Evolutionary conservation across 495 filamentous ascomycete genomes (phyloP).

Genomic region (Bacidia gigantensis): DNA sequence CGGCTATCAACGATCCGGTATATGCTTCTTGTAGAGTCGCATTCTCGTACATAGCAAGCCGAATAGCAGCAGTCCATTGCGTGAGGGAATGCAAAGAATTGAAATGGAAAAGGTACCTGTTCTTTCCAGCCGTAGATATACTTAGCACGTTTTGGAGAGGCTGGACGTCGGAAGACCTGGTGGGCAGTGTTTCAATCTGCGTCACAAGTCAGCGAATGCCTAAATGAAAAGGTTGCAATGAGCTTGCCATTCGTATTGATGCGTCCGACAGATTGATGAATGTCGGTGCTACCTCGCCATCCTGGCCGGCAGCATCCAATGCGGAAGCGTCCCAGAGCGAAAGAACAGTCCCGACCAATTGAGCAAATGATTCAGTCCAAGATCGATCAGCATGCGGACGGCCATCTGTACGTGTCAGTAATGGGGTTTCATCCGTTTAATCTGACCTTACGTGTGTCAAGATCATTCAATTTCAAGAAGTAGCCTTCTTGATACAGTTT

Average conservation of each 20-base stretch:
- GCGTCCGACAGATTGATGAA: constrained; percentile 97
- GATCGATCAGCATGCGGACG: constrained; percentile 71
- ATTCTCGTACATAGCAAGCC: constrained; percentile 90
- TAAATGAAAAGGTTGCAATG: neutral
- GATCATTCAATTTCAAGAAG: constrained; percentile 87
- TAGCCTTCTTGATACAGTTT: constrained; percentile 97
- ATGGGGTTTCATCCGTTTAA: constrained; percentile 5
- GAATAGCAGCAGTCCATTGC: constrained; percentile 92
- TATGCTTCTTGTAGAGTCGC: constrained; percentile 90
- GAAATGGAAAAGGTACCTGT: constrained; percentile 91
- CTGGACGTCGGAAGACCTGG: constrained; percentile 55
- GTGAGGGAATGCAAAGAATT: constrained; percentile 84
- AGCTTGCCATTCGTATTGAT: constrained; percentile 81
- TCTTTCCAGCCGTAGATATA: constrained; percentile 86
- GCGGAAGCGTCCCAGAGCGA: constrained; percentile 93
- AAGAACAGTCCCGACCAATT: constrained; percentile 85
- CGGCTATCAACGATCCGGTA: constrained; percentile 87
- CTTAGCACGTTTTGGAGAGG: constrained; percentile 87
- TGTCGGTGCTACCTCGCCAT: constrained; percentile 77
- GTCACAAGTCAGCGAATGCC: constrained; percentile 5
- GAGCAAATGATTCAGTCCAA: constrained; percentile 96
- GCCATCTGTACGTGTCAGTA: constrained; percentile 47
- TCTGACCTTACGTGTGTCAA: constrained; percentile 47
- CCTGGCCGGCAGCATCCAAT: constrained; percentile 71
- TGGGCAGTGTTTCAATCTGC: constrained; percentile 84